phyloP scores from a whole-genome alignment of 1,284 basidiomycete species.

The Ceratobasidium sp. region DNA sequence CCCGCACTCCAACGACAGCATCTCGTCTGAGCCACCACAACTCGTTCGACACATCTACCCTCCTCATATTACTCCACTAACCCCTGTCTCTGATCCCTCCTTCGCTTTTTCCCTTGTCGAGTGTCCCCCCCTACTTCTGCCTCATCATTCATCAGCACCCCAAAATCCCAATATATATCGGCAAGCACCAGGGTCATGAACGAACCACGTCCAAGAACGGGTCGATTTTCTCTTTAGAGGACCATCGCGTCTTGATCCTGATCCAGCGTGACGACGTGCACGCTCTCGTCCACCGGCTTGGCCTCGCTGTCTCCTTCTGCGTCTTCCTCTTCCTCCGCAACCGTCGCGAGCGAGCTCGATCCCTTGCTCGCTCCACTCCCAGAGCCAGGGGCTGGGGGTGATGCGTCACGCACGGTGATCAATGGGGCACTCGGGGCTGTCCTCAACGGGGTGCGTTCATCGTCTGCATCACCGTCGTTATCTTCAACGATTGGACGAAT shows the following conservation, averaged over 20 bases:
- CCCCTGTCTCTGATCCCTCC: slow-evolving; percentile 24
- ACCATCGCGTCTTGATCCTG: slow-evolving; percentile 16
- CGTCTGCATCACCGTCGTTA: slow-evolving; percentile 26
- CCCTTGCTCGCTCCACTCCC: slow-evolving; percentile 4
- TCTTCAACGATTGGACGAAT: slow-evolving; percentile 8
- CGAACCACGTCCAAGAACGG: no score
- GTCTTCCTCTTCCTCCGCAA: slow-evolving; percentile 28
- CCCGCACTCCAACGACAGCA: slow-evolving; percentile 24
- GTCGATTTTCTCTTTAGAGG: neutral
- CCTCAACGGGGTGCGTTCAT: slow-evolving; percentile 21
- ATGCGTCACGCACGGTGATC: slow-evolving; percentile 11
- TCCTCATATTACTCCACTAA: slow-evolving; percentile 9
- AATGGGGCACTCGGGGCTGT: neutral
- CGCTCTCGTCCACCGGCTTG: neutral
- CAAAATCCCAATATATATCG: neutral
- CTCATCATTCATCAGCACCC: slow-evolving; percentile 21
- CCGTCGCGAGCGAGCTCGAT: slow-evolving; percentile 25
- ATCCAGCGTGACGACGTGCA: neutral
- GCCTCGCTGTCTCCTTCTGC: neutral
- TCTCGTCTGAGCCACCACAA: slow-evolving; percentile 21
- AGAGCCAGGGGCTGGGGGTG: slow-evolving; percentile 14
- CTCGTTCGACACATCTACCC: neutral
- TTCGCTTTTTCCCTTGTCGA: neutral
- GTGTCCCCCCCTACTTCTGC: slow-evolving; percentile 10
- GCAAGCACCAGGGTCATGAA: neutral